Evolutionary conservation across 257 asterid genomes (phyloP).

Genomic region (Anisodus acutangulus): DNA sequence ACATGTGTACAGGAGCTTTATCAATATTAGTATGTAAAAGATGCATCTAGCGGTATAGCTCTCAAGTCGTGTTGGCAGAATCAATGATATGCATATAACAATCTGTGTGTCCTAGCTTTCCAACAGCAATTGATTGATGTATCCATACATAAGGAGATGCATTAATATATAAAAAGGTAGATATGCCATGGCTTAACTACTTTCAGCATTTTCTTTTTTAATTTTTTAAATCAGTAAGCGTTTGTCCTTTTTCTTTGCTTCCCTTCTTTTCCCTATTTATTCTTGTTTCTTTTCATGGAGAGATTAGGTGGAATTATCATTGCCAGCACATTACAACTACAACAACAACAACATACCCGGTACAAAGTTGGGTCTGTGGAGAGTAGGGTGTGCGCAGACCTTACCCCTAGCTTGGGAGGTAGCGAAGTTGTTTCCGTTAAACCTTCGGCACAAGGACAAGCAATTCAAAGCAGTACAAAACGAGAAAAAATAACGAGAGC

Average conservation of each 20-base stretch:
- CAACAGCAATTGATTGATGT: not conserved
- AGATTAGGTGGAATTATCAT: not conserved
- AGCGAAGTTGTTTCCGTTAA: too few species aligned
- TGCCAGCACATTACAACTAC: not conserved
- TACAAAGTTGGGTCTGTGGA: too few species aligned
- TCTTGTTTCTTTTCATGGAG: conserved; percentile 3
- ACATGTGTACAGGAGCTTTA: conserved; percentile 4
- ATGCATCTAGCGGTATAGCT: not conserved
- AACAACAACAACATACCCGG: too few species aligned
- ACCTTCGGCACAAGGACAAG: too few species aligned
- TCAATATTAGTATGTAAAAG: not conserved
- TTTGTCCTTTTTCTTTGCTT: not conserved
- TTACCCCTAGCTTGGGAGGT: too few species aligned
- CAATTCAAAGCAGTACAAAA: too few species aligned
- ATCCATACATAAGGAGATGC: not conserved
- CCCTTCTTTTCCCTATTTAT: conserved; percentile 12
- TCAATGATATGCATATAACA: not conserved
- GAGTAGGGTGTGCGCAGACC: too few species aligned
- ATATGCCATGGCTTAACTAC: not conserved
- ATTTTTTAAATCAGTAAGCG: not conserved
- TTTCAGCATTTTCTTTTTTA: not conserved
- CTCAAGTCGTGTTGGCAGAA: conserved; percentile 15
- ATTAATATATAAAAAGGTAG: not conserved
- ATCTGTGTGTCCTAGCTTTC: conserved; percentile 1
- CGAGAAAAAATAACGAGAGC: too few species aligned